Base-by-base conservation (phyloP, 306 rosid genomes). In the Mimosa bimucronata region DNA sequence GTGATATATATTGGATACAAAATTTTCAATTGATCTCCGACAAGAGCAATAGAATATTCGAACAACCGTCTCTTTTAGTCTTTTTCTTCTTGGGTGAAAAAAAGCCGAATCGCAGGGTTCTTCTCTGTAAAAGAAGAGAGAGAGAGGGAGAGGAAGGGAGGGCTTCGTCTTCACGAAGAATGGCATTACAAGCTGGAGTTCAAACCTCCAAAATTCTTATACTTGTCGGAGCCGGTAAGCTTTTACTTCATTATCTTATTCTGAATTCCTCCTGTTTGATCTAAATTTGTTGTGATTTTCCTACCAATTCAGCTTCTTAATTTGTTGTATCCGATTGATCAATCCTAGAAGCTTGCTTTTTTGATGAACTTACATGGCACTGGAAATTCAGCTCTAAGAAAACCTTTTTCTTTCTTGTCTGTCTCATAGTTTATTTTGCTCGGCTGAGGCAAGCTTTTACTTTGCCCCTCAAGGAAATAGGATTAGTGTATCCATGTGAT, bases 211-310 rank as follows among this genome's bases (percentile, higher is more conserved):
- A 93, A 89, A 89, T 89, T 88, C 94, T 93, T 53, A 82, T 93
- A 84, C 91, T 93, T 60, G 85, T 88, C 6, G 98, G 98, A 83
- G 98, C 97, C 71, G 97, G 98, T 89, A 25, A 25, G 7, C 26
- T 0, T 19, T 72, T 64, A 42, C 30, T 44, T 74, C 41, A 18
- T n/a, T 9, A 13, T 42, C 45, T 30, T 37, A 40, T 26, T 66
- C 45, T 31, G 34, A 60, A 45, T 8, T 6, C 50, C 31, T 37
- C 57, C 8, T 21, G 46, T 7, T 58, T 14, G 66, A 29, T 34
- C 40, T 9, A 16, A 12, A 2, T n/a, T 53, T 73, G 48, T 26
- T 38, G 41, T 5, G 11, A 38, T 0, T 41, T 19, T 18, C 0
- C 14, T 12, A 41, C 28, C 28, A 64, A 1, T 1, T 19, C 7